phyloP scores from a whole-genome alignment of 2,329 filamentous ascomycete genomes.

The Clonostachys rhizophaga region DNA sequence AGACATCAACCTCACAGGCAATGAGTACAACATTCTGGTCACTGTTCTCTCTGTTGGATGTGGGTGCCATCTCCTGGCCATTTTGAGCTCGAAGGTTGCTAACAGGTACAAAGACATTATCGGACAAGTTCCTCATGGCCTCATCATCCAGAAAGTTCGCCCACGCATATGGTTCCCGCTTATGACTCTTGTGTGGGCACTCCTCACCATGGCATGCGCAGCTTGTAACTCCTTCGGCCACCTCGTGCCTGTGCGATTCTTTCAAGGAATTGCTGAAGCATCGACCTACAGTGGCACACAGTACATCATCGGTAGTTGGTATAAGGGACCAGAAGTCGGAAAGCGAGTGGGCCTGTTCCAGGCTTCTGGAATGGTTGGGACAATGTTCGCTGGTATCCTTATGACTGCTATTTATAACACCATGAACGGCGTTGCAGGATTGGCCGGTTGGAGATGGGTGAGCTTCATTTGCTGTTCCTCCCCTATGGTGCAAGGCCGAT shows the following conservation, averaged over 20 bases:
- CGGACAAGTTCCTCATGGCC: conserved; percentile 36
- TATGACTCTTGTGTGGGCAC: conserved; percentile 43
- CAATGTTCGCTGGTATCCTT: conserved; percentile 50
- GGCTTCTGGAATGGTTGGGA: conserved; percentile 48
- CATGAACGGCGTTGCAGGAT: conserved; percentile 33
- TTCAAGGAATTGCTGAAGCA: conserved; percentile 14
- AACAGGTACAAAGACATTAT: conserved; percentile 10
- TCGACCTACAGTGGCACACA: conserved; percentile 18
- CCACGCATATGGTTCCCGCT: conserved; percentile 42
- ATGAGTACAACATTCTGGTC: conserved; percentile 20
- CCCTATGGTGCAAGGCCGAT: too few relatives aligned
- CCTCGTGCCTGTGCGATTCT: conserved; percentile 15
- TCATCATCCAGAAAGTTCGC: conserved; percentile 41
- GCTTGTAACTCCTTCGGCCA: conserved; percentile 12
- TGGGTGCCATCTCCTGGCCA: background rate
- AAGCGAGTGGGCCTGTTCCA: conserved; percentile 56
- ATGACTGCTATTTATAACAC: conserved; percentile 38
- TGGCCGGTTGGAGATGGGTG: conserved; percentile 11
- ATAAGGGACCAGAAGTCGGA: conserved; percentile 45
- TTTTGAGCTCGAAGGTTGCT: background rate
- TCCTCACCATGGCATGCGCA: conserved; percentile 28
- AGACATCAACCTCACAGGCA: conserved; percentile 33
- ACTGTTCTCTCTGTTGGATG: conserved; percentile 15
- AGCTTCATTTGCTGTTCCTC: background rate
- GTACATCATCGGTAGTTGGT: conserved; percentile 41